Evolutionary conservation across 2,329 filamentous ascomycete genomes (phyloP).

Genomic region (Hymenoscyphus fructigenus): DNA sequence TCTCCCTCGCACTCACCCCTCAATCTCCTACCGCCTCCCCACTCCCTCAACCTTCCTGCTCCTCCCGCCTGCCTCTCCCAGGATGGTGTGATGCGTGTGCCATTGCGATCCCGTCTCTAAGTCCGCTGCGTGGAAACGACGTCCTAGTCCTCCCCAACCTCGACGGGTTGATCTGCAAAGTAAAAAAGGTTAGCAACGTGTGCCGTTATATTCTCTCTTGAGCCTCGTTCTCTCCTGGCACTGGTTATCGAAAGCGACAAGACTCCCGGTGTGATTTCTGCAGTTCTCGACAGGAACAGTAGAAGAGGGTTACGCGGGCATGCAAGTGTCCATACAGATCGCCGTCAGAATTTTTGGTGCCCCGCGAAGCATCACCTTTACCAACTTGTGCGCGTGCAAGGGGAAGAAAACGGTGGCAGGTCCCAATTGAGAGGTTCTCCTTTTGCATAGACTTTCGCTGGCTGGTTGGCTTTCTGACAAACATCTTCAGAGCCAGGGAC

Average conservation of each 20-base stretch:
- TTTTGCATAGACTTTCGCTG: not conserved
- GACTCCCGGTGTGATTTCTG: not conserved
- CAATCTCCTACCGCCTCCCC: not conserved
- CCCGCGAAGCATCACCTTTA: not conserved
- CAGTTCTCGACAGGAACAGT: not conserved
- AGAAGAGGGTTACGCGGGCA: not conserved
- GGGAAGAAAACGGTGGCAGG: not conserved
- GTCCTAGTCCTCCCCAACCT: not conserved
- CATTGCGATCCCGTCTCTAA: not conserved
- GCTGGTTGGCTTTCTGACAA: not conserved
- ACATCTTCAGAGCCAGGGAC: not conserved
- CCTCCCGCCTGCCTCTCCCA: not conserved
- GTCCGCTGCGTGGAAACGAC: too few species aligned
- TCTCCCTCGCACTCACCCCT: not conserved
- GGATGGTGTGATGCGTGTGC: not conserved
- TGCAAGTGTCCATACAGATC: constrained; percentile 2
- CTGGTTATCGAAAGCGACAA: not conserved
- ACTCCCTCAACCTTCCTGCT: not conserved
- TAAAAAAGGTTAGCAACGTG: not conserved
- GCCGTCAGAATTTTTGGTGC: not conserved
- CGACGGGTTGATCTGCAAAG: not conserved
- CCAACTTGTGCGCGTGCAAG: not conserved
- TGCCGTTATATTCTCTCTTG: not conserved
- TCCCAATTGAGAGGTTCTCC: not conserved
- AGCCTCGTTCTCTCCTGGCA: not conserved